phyloP scores from a whole-genome alignment of 441 rosid species.

The Melastoma candidum region DNA sequence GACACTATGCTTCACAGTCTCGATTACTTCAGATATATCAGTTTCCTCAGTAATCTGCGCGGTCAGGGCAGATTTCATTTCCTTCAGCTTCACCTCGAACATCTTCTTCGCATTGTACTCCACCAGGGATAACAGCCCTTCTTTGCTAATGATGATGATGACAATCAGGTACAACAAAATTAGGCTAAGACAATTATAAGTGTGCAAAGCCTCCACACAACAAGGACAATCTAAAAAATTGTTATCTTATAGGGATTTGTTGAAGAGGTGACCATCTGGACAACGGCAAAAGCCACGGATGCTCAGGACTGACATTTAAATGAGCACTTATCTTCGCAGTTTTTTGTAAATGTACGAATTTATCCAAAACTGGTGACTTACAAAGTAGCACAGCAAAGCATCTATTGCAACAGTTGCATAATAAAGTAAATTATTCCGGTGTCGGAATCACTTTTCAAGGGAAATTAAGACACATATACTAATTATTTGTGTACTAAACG shows the following conservation, averaged over 20 bases:
- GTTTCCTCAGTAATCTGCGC: constrained; percentile 74
- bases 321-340: too few species aligned
- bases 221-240: neutral
- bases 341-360: too few species aligned
- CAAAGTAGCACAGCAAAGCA: too few species aligned
- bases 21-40: constrained; percentile 79
- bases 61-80: constrained; percentile 77
- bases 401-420: too few species aligned
- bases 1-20: constrained; percentile 66
- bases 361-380: too few species aligned
- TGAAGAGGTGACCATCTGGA: too few species aligned
- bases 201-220: constrained; percentile 4
- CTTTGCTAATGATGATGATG: constrained; percentile 51
- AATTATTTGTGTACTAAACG: too few species aligned
- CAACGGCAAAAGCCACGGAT: too few species aligned
- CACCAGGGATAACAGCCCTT: constrained; percentile 69
- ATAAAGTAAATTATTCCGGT: too few species aligned
- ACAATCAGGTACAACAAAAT: constrained; percentile 4
- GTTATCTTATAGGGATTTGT: neutral
- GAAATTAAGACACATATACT: too few species aligned
- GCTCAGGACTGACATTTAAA: too few species aligned
- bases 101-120: constrained; percentile 95
- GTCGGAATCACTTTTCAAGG: too few species aligned
- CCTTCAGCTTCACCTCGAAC: constrained; percentile 81
- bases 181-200: neutral